A percentile compares a stretch with the other conserved stretches of the same genome.
phyloP scores from a whole-genome alignment of 2,329 filamentous ascomycete genomes.

The Claviceps cyperi region DNA sequence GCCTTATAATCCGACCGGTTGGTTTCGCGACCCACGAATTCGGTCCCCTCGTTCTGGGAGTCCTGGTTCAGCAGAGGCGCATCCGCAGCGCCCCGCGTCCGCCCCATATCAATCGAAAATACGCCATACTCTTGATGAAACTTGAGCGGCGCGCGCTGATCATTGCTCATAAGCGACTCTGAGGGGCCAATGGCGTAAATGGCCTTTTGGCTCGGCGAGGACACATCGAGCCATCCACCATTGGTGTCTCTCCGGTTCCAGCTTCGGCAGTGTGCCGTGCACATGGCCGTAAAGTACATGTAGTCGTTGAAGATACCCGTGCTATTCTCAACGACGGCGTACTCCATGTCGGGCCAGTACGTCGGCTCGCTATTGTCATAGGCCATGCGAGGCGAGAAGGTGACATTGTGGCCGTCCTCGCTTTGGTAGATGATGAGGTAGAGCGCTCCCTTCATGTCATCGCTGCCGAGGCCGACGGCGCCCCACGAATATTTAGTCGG shows the following conservation, averaged over 20 bases:
- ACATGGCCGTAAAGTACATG: conserved; percentile 36
- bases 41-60: conserved; percentile 22
- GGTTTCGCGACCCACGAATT: conserved; percentile 15
- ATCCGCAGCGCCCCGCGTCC: conserved; percentile 30
- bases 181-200: conserved; percentile 41
- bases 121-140: conserved; percentile 38
- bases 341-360: conserved; percentile 27
- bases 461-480: conserved; percentile 38
- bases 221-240: conserved; percentile 34
- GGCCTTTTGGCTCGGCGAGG: conserved; percentile 30
- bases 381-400: conserved; percentile 39
- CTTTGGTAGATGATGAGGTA: conserved; percentile 41
- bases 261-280: conserved; percentile 33
- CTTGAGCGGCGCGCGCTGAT: conserved; percentile 28
- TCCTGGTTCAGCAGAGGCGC: conserved; percentile 24
- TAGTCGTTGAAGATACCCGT: conserved; percentile 31
- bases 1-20: conserved; percentile 24
- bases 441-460: conserved; percentile 36
- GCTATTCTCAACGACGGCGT: conserved; percentile 27
- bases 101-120: conserved; percentile 41
- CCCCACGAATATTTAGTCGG: conserved; percentile 33
- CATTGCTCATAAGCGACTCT: conserved; percentile 28
- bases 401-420: conserved; percentile 31
- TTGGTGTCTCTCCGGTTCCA: conserved; percentile 25
- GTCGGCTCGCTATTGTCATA: conserved; percentile 37